These are phyloP conservation scores for Hypericum androsaemum DNA, from an alignment of 345 rosid species.

Conservation along the genomic window DNA sequence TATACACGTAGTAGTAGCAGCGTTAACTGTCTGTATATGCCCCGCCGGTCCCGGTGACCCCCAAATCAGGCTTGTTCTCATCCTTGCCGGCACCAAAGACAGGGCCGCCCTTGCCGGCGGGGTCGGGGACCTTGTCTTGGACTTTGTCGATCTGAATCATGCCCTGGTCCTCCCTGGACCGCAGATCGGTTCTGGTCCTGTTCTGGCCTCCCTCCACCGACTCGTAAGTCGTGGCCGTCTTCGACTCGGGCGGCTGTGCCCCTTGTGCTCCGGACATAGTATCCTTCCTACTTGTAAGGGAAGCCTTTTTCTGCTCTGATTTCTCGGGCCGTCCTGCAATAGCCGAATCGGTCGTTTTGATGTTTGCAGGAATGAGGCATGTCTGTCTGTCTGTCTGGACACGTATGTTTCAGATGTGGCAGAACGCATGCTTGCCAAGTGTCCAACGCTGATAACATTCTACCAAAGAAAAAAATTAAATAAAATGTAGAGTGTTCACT, in stretches of 20 bases:
- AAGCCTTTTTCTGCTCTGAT: too few relatives aligned
- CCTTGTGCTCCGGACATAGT: constrained; percentile 54
- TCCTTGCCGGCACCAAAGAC: constrained; percentile 35
- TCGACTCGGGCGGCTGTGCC: constrained; percentile 43
- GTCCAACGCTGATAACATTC: too few relatives aligned
- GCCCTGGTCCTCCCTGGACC: constrained; percentile 31
- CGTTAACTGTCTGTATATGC: not conserved
- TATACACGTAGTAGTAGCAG: too few relatives aligned
- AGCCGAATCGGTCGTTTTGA: too few relatives aligned
- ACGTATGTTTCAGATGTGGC: too few relatives aligned
- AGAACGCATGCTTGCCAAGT: too few relatives aligned
- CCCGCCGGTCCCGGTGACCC: constrained; percentile 40
- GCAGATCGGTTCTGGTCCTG: constrained; percentile 29
- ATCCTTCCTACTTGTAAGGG: too few relatives aligned
- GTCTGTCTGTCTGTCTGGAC: too few relatives aligned
- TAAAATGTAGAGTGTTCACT: too few relatives aligned
- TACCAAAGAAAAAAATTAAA: too few relatives aligned
- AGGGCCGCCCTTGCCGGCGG: constrained; percentile 40
- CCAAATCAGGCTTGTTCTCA: constrained; percentile 30
- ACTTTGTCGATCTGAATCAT: constrained; percentile 29
- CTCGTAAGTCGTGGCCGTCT: constrained; percentile 36
- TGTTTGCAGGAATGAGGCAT: too few relatives aligned
- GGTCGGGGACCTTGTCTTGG: constrained; percentile 38
- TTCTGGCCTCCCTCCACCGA: constrained; percentile 43
- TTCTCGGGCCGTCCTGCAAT: too few relatives aligned